Evolutionary conservation across 257 asterid genomes (phyloP).

Genomic region (Sherardia arvensis): DNA sequence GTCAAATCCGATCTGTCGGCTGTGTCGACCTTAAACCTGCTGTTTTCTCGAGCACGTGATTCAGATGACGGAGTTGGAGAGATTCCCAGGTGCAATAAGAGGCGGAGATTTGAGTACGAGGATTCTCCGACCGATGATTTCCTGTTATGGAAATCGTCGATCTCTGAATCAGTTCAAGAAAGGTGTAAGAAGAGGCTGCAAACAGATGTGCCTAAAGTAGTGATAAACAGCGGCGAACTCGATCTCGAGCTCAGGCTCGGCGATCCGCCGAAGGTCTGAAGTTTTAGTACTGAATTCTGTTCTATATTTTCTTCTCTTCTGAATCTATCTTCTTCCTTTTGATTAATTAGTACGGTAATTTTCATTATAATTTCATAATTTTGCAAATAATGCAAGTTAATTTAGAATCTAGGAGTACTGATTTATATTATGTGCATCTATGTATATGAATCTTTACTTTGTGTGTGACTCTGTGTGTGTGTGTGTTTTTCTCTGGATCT

Average conservation of each 20-base stretch:
- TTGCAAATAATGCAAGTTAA: neutral
- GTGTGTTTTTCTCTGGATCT: no score
- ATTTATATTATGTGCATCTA: neutral
- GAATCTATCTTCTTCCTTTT: neutral
- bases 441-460: neutral
- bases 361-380: no score
- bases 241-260: conserved; percentile 97
- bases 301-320: conserved; percentile 7
- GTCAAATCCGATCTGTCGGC: conserved; percentile 30
- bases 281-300: conserved; percentile 12
- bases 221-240: conserved; percentile 37
- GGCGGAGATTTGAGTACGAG: conserved; percentile 40
- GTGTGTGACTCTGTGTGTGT: neutral
- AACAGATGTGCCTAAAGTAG: conserved; percentile 20
- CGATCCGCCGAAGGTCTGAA: conserved; percentile 55
- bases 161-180: conserved; percentile 17
- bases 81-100: conserved; percentile 49
- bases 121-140: conserved; percentile 23
- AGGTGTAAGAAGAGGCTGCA: conserved; percentile 16
- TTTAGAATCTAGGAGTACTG: neutral
- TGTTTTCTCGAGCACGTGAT: conserved; percentile 14
- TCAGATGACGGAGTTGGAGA: conserved; percentile 23
- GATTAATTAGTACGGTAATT: neutral
- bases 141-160: conserved; percentile 23
- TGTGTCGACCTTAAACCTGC: conserved; percentile 16